Conservation (phyloP, 1,139 yeast species). For the Scheffersomyces illinoinensis region DNA sequence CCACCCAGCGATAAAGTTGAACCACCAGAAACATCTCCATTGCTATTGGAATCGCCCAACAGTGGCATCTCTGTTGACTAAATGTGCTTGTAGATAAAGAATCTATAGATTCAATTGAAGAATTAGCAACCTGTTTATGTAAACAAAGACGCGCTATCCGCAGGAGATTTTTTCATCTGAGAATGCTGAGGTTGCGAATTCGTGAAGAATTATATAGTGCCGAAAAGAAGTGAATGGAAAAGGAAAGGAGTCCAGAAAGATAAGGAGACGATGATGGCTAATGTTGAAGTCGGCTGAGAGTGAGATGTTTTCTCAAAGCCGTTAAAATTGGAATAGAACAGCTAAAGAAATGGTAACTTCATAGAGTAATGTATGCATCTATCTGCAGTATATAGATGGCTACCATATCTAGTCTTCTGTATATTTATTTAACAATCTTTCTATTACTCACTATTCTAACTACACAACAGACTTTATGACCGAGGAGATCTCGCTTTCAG, state of each 20-base stretch:
- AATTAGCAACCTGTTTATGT: not conserved
- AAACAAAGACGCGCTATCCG: not conserved
- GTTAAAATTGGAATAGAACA: no score
- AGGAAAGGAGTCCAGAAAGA: no score
- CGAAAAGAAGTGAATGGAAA: not conserved
- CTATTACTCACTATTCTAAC: not conserved
- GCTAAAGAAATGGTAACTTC: not conserved
- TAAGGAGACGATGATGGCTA: no score
- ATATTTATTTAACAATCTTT: not conserved
- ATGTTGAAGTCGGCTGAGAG: no score
- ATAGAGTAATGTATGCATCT: no score
- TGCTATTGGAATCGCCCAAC: not conserved
- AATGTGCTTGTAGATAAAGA: not conserved
- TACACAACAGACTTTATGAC: conserved; percentile 10
- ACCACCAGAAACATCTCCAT: not conserved
- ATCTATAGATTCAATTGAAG: not conserved
- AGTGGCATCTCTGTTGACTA: not conserved
- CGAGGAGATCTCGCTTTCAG: conserved; percentile 31
- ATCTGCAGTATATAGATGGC: not conserved
- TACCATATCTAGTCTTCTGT: not conserved
- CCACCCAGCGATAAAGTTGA: not conserved
- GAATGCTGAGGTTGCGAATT: not conserved
- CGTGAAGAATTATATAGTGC: not conserved
- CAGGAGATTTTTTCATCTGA: not conserved
- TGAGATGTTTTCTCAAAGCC: no score